Percentiles rank a stretch among this genome's conserved stretches.
phyloP scores from a whole-genome alignment of 2,329 filamentous ascomycete genomes.

The Alternaria gaisen region DNA sequence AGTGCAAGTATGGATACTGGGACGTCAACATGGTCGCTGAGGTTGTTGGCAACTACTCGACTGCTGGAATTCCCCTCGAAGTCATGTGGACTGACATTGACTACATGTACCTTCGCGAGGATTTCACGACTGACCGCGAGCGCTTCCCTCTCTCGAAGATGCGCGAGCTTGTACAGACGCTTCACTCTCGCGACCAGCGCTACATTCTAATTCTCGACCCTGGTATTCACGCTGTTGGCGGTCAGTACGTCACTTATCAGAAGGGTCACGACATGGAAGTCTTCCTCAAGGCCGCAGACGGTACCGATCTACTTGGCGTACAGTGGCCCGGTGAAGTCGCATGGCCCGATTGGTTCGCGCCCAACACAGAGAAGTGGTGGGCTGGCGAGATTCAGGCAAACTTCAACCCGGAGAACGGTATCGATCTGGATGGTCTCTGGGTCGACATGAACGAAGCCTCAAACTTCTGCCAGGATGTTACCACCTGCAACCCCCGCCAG shows the following conservation, averaged over 20 bases:
- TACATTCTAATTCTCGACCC: conserved; percentile 84
- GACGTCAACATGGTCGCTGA: conserved; percentile 73
- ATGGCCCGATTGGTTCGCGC: conserved; percentile 80
- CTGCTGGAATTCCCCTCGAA: conserved; percentile 72
- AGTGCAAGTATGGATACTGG: conserved; percentile 61
- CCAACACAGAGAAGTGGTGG: conserved; percentile 73
- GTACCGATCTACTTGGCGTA: conserved; percentile 66
- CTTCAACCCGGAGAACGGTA: conserved; percentile 69
- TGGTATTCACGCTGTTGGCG: conserved; percentile 57
- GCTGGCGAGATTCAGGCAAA: conserved; percentile 71
- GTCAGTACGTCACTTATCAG: conserved; percentile 65
- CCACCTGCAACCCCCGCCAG: conserved; percentile 51
- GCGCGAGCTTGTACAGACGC: conserved; percentile 70
- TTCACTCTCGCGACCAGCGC: conserved; percentile 73
- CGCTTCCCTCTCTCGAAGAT: conserved; percentile 70
- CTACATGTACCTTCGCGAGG: conserved; percentile 68
- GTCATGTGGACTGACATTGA: conserved; percentile 80
- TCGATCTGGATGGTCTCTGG: conserved; percentile 80
- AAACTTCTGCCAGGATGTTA: conserved; percentile 56
- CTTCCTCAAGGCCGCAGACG: conserved; percentile 65
- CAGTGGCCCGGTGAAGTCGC: conserved; percentile 80
- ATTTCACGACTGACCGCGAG: conserved; percentile 72
- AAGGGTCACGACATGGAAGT: conserved; percentile 67
- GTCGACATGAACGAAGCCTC: conserved; percentile 55
- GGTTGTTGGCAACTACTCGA: conserved; percentile 72